These are phyloP conservation scores for Astrephomene gubernaculifera DNA, from an alignment of 139 green algal species.

Conservation along the genomic window DNA sequence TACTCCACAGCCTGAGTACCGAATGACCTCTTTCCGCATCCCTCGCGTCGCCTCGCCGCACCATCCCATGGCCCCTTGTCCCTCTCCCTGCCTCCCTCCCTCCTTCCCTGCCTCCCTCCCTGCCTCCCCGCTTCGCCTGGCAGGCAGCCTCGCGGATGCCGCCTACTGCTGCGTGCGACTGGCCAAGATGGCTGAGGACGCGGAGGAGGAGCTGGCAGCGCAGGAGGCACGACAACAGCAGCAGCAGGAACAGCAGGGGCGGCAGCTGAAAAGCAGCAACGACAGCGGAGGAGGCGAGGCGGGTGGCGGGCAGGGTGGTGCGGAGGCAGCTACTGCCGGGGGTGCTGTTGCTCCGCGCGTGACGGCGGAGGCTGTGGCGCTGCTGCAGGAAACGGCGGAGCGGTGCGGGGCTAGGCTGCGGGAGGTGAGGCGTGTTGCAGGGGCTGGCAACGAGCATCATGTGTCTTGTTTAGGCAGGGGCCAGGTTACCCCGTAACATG, in stretches of 20 bases:
- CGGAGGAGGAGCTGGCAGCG: conserved; percentile 36
- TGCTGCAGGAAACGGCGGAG: conserved; percentile 38
- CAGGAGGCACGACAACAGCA: background rate
- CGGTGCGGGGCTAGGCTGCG: background rate
- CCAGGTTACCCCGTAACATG: too few relatives aligned
- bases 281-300: background rate
- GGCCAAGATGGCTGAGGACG: conserved; percentile 24
- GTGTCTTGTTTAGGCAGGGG: too few relatives aligned
- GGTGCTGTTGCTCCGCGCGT: background rate
- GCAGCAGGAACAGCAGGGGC: conserved; percentile 17
- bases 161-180: conserved; percentile 29
- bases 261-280: background rate
- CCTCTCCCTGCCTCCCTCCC: too few relatives aligned
- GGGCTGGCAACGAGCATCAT: background rate
- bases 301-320: background rate
- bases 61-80: too few relatives aligned
- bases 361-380: conserved; percentile 35
- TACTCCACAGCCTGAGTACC: too few relatives aligned
- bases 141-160: conserved; percentile 17
- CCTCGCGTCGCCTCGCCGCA: too few relatives aligned
- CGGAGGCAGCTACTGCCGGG: too few relatives aligned
- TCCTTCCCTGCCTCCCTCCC: too few relatives aligned
- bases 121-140: too few relatives aligned
- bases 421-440: background rate
- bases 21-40: too few relatives aligned